These are phyloP conservation scores for Candida smagusa DNA, from an alignment of 1,139 yeast genomes.

Conservation along the genomic window DNA sequence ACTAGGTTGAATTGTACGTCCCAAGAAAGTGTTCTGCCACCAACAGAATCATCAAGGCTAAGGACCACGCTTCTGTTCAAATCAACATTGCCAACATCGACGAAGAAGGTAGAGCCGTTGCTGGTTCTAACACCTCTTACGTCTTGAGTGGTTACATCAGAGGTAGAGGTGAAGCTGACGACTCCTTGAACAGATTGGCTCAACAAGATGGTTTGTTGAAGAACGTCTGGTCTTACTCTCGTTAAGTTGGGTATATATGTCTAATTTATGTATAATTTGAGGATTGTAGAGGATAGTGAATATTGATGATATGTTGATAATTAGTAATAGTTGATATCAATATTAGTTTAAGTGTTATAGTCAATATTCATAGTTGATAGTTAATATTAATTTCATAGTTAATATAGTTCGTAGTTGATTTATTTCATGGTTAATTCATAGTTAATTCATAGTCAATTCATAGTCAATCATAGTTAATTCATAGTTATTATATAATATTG, in stretches of 20 bases:
- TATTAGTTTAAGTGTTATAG: background rate
- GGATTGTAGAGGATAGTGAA: background rate
- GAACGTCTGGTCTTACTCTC: constrained; percentile 99
- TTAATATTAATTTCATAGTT: background rate
- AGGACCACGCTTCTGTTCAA: constrained; percentile 99
- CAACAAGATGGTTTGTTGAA: constrained; percentile 98
- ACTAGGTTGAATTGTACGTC: constrained; percentile 98
- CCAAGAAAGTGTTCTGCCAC: constrained; percentile 99
- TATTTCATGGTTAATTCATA: background rate
- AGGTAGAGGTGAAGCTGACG: constrained; percentile 88
- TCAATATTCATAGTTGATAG: background rate
- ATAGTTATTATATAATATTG: no score
- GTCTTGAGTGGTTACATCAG: constrained; percentile 94
- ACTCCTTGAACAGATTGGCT: constrained; percentile 98
- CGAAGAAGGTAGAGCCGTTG: constrained; percentile 92
- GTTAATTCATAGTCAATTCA: background rate
- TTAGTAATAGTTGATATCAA: background rate
- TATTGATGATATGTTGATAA: background rate
- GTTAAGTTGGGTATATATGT: constrained; percentile 49
- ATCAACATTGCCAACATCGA: constrained; percentile 59
- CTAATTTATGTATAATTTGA: constrained; percentile 2
- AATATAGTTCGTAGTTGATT: no score
- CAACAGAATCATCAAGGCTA: constrained; percentile 99
- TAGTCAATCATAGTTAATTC: background rate
- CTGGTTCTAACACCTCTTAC: constrained; percentile 90